Base-by-base conservation (phyloP, 345 rosid genomes). In the Erodium maritimum region DNA sequence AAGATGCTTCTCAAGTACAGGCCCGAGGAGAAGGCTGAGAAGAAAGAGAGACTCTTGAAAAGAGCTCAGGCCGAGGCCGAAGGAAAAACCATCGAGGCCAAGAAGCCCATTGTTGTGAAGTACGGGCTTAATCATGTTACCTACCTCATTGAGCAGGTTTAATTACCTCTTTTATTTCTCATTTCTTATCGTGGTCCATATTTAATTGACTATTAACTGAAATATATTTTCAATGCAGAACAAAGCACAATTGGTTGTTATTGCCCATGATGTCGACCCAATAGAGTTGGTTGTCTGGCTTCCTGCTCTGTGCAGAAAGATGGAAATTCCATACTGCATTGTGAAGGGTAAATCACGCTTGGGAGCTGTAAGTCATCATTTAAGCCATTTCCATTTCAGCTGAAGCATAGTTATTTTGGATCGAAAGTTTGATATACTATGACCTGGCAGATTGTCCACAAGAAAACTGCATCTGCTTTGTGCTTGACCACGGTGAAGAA, bases 111-210 rank as follows among this genome's bases (percentile, higher is more conserved):
- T 71, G 80, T 82, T 29, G 84, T 82, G 33, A 85, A 85, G 60
- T 85, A 75, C 33, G 91, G 82, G 5, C 82, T 85, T 24, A 85
- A 82, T 68, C 81, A 80, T 55, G 77, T 82, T 7, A 82, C 91
- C 11, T 85, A 82, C 69, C 84, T 82, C 24, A 82, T 76, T 22
- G 86, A 84, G 69, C 88, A 84, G 85, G 87, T 29, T n/a, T n/a
- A n/a, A n/a, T n/a, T n/a, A n/a, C n/a, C n/a, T n/a, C n/a, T n/a
- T 3, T 23, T 25, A 7, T 21, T 45, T 19, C 21, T 20, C 19
- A 25, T 3, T 3, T 3, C 7, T 25, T 25, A 25, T 19, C 18
- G 57, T 20, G 45, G 21, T n/a, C n/a, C n/a, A 50, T 2, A 25
- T 25, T 3, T 25, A 25, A 21, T 33, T 56, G 25, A 19, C 5